Base-by-base conservation (phyloP, 2,329 filamentous ascomycete species). In the Arachnopeziza araneosa region DNA sequence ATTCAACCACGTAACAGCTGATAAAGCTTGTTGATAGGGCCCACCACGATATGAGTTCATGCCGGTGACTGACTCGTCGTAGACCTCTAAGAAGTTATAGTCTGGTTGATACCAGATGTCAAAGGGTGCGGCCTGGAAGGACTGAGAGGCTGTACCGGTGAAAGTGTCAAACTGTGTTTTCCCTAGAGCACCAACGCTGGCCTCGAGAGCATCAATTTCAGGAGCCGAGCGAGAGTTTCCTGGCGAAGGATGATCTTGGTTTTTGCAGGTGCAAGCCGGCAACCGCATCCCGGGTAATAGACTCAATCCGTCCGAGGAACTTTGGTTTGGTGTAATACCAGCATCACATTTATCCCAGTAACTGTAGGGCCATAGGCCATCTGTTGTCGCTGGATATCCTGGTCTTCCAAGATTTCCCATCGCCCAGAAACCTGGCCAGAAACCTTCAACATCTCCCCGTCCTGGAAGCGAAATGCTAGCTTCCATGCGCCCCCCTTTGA, bases 391-490 rank as follows among this genome's bases (percentile, higher is more conserved):
- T 32, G 84, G 79, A 72, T 88, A 88, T 14, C 87, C 87, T 24
- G 87, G 84, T 64, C 87, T 80, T 48, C 83, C 87, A 23, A 90
- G 78, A 68, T 90, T 90, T 4, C 87, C 87, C 85, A 90, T 89
- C 0, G 86, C 79, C 87, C 87, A 90, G 73, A 89, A 88, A 73
- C 87, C 87, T 50, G 87, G 87, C 87, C 87, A 90, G 73, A 90
- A 87, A 60, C 87, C 87, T 58, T 83, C 79, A 17, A 84, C 80
- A 64, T 89, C 84, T 52, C 87, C 87, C 53, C 78, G 75, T 19
- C 87, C 87, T 17, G 87, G 87, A 6, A 90, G 76, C 3, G 87
- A 90, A 56, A 90, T 84, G 68, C 84, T 87, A 22, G 86, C 86
- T 74, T 90, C 87, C 17, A 90, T 70, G 54, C 86, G 81, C 2